A percentile compares a stretch with the other conserved stretches of the same genome.
Conservation (phyloP, 371 early-diverging fungal species). For the Choanephora cucurbitarum region DNA sequence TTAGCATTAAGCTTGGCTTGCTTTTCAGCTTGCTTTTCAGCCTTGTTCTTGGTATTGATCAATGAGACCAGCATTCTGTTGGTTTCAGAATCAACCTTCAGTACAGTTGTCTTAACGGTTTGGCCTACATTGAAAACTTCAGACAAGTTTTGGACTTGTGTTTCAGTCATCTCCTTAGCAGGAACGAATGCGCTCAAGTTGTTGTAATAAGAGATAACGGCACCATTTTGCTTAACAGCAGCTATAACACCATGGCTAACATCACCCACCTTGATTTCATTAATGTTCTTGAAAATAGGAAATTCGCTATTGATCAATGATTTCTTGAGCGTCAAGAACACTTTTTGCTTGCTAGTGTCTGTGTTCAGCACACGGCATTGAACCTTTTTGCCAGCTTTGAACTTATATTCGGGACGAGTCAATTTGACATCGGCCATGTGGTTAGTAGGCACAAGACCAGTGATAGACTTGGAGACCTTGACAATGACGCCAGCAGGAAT, state of each 20-base stretch:
- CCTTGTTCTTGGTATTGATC: slow-evolving; percentile 37
- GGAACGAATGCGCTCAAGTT: slow-evolving; percentile 70
- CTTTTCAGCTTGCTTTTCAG: slow-evolving; percentile 34
- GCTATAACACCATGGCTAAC: slow-evolving; percentile 69
- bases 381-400: slow-evolving; percentile 70
- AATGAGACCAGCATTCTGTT: slow-evolving; percentile 37
- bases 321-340: slow-evolving; percentile 80
- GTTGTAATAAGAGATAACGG: slow-evolving; percentile 80
- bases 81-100: slow-evolving; percentile 54
- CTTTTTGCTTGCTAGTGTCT: slow-evolving; percentile 51
- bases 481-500: slow-evolving; percentile 67
- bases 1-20: slow-evolving; percentile 26
- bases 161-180: slow-evolving; percentile 63
- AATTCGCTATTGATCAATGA: slow-evolving; percentile 73
- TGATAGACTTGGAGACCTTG: slow-evolving; percentile 61
- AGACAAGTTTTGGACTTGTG: slow-evolving; percentile 43
- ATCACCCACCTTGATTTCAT: slow-evolving; percentile 56
- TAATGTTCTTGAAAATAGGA: slow-evolving; percentile 64
- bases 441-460: slow-evolving; percentile 68
- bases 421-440: slow-evolving; percentile 81
- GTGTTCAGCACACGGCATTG: slow-evolving; percentile 73
- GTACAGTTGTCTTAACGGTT: slow-evolving; percentile 76
- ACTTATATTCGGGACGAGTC: slow-evolving; percentile 75
- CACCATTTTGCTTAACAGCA: slow-evolving; percentile 64
- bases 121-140: slow-evolving; percentile 73